Evolutionary conservation across 179 eudicot species (phyloP), one percentile per base, ranked within the genome.

Genomic region (Corrigiola litoralis): DNA sequence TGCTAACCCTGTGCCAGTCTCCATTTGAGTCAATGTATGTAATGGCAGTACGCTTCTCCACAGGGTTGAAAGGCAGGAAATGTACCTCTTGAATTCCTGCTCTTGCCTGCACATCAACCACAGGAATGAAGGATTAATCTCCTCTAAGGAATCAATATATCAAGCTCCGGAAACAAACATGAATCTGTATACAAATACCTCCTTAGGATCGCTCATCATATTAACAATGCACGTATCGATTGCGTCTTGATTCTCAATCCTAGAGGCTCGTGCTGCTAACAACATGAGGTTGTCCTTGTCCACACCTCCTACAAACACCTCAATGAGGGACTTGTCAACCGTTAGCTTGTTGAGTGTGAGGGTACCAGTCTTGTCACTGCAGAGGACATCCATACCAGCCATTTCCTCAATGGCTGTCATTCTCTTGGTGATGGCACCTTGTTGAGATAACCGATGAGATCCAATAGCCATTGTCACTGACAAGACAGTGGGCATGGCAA

Each of bases 381-480:
- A 90, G 6, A 90, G 87, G 42, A 90, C 92, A 65, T 88, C 97
- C 95, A 90, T 90, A 4, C 97, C 97, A 0, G 97, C 97, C 97
- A 90, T 88, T 70, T 90, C 97, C 63, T 90, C 97, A 59, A 90
- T 88, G 52, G 97, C 95, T 0, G 97, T 90, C 97, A 90, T 88
- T 50, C 97, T 88, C 80, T 88, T 90, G 14, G 95, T 90, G 41
- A 90, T 90, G 57, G 97, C 97, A 23, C 97, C 95, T 51, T 90
- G 95, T 25, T 85, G 84, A 18, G 97, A 76, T 6, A 90, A 71
- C 4, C 90, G 80, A 47, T 90, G 97, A 27, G 97, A 85, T 10
- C 97, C 97, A 51, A 90, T 90, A 50, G 97, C 97, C 97, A 90
- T 90, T 5, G 97, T 90, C 46, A 90, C 97, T 10, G 97, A 90